Evolutionary conservation across 495 filamentous ascomycete genomes (phyloP).

Genomic region (Coniosporium apollinis): DNA sequence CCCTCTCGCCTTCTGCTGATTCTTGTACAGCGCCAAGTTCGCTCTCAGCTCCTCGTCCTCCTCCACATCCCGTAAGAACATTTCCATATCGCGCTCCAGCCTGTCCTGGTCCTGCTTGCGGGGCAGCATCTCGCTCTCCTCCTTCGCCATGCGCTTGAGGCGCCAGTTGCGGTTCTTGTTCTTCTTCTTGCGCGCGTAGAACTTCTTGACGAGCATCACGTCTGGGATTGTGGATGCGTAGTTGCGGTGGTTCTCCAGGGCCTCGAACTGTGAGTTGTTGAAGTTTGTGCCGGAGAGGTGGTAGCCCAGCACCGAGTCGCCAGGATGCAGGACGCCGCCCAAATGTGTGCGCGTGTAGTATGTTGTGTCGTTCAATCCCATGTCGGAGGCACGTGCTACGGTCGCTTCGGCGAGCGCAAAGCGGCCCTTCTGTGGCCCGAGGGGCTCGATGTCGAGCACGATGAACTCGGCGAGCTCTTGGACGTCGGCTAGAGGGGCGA

Average conservation of each 20-base stretch:
- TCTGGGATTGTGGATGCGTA: conserved; percentile 71
- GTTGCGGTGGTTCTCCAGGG: conserved; percentile 49
- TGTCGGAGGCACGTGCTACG: conserved; percentile 70
- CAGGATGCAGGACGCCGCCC: conserved; percentile 68
- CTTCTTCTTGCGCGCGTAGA: conserved; percentile 72
- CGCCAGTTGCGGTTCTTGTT: conserved; percentile 75
- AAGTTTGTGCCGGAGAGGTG: conserved; percentile 74
- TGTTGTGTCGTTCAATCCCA: conserved; percentile 71
- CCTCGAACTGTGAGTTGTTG: conserved; percentile 74
- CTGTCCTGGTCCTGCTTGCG: conserved; percentile 68
- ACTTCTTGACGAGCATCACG: conserved; percentile 90
- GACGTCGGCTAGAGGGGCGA: conserved; percentile 65
- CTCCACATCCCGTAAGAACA: conserved; percentile 93
- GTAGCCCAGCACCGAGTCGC: conserved; percentile 87
- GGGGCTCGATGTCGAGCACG: conserved; percentile 81
- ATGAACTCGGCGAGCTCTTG: conserved; percentile 82
- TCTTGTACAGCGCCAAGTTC: conserved; percentile 76
- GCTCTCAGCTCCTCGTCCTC: conserved; percentile 78
- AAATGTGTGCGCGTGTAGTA: conserved; percentile 85
- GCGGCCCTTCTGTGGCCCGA: conserved; percentile 58
- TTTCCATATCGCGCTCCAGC: conserved; percentile 83
- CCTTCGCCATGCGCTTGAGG: conserved; percentile 79
- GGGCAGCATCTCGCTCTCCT: conserved; percentile 64
- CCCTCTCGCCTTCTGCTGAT: conserved; percentile 24
- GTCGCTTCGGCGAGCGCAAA: conserved; percentile 73